Base-by-base conservation (phyloP, 2,329 filamentous ascomycete genomes). In the Colletotrichum theobromicola region DNA sequence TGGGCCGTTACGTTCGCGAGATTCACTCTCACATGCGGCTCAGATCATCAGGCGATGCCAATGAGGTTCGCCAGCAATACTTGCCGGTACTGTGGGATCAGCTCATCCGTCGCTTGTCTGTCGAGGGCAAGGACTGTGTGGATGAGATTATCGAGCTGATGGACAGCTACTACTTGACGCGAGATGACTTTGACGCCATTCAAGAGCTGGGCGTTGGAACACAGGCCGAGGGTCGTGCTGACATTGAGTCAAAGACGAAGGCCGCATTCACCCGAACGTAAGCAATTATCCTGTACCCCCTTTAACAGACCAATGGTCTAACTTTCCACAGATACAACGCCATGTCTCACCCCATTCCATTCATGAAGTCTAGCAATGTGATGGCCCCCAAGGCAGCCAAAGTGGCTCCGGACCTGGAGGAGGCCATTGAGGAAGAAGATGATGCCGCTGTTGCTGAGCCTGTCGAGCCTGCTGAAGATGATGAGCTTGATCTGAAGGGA, bases 21-120 rank as follows among this genome's bases (percentile, higher is more conserved):
- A 95, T 99, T 7, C 97, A 99, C 82, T 95, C 95, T 7, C 97
- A 99, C 81, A 98, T 99, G 95, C 94, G 97, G 10, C 90, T 99
- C 73, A 93, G 93, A 77, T 93, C 95, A 13, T 97, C 95, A 46
- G 97, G 95, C 28, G 97, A 99, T 81, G 92, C 96, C 67, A 94
- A 98, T 81, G 97, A 99, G 83, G 92, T 98, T 78, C 93, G 97
- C 53, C 96, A 99, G 83, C 94, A 98, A 80, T 99, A 99, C 79
- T 85, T 99, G 77, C 97, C 97, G 2, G 87, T 96, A 2, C 88
- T 99, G 2, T 98, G 96, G 95, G 90, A 94, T 60, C 91, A 93
- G 80, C 89, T 96, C 26, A 89, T 98, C 77, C 92, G 94, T 79
- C 90, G 91, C 73, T 87, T 99, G 68, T 90, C 95, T 79, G 83